Base-by-base conservation (phyloP, 768 basidiomycete genomes). In the Agaricus blazei region DNA sequence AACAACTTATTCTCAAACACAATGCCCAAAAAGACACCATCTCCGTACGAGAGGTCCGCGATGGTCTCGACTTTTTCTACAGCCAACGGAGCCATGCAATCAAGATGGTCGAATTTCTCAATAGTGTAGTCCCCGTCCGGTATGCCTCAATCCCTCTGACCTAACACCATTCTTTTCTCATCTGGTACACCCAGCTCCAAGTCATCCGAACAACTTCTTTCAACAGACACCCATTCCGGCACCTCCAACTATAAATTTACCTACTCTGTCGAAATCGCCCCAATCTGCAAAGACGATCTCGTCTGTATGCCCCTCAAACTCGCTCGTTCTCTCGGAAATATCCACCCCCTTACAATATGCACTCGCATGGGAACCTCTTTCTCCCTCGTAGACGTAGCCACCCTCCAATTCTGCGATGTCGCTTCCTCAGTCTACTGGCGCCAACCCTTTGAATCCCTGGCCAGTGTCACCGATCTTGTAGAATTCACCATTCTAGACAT, bases 31-130 rank as follows among this genome's bases (percentile, higher is more conserved):
- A 94, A 70, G 94, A 98, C 57, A 98, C 96, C 3, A 88, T 97
- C 24, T 87, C 84, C 0, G 84, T 99, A 51, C 91, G 90, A 68
- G 97, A 99, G 69, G 92, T 88, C 56, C 81, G 83, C 59, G 97
- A 98, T 66, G 97, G 97, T 3, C 76, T 99, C 15, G 96, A 99
- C 69, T 99, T 99, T 70, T 98, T 98, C 72, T 99, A 96, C 72
- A 84, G 89, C 47, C 84, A 86, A 48, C 80, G 93, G 56, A 92
- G 85, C 67, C 93, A 94, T 65, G 96, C 94, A 0, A 78, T 95
- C 64, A 96, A 96, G 71, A 98, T 98, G 96, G 84, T 89, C 0
- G 97, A 98, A 53, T 98, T 99, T 67, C 72, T 99, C 60, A 72
- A 78, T 7, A 80, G 91, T 11, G 90, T 96, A 4, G 93, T 93